Evolutionary conservation across 1,284 basidiomycete species (phyloP).

Genomic region (Cutaneotrichosporon spelunceum): DNA sequence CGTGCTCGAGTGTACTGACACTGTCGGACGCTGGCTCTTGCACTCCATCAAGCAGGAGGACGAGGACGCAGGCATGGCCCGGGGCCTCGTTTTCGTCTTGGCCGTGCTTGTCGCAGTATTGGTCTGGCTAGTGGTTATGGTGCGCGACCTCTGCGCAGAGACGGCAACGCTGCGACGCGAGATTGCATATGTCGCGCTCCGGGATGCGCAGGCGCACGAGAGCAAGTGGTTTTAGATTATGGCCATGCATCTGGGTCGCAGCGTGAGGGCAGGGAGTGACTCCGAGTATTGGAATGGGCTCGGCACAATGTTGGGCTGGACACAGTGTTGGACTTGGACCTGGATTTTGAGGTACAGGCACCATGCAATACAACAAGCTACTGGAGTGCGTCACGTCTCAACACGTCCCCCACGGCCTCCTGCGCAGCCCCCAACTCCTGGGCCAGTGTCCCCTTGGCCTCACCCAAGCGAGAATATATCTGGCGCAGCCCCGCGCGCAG

Average conservation of each 20-base stretch:
- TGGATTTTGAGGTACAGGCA: too few relatives aligned
- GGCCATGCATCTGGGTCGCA: neutral
- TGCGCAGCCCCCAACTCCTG: neutral
- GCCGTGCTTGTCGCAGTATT: neutral
- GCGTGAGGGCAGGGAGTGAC: too few relatives aligned
- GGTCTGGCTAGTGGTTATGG: neutral
- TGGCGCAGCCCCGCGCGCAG: neutral
- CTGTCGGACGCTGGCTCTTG: neutral
- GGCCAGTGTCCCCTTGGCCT: neutral
- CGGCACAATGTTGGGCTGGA: too few relatives aligned
- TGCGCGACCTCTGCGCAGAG: neutral
- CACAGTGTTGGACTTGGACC: too few relatives aligned
- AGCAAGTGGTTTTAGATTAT: neutral
- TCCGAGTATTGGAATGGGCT: too few relatives aligned
- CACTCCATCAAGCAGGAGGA: neutral
- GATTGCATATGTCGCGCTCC: slow-evolving; percentile 1
- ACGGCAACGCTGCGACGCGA: neutral
- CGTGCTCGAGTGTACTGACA: neutral
- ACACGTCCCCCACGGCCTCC: neutral
- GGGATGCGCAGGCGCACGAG: slow-evolving; percentile 5
- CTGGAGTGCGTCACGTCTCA: neutral
- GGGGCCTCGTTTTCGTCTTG: neutral
- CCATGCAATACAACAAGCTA: neutral
- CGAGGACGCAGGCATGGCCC: neutral
- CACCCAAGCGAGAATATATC: neutral